phyloP scores from a whole-genome alignment of 169 alveolate species.

The Cryptosporidium meleagridis region DNA sequence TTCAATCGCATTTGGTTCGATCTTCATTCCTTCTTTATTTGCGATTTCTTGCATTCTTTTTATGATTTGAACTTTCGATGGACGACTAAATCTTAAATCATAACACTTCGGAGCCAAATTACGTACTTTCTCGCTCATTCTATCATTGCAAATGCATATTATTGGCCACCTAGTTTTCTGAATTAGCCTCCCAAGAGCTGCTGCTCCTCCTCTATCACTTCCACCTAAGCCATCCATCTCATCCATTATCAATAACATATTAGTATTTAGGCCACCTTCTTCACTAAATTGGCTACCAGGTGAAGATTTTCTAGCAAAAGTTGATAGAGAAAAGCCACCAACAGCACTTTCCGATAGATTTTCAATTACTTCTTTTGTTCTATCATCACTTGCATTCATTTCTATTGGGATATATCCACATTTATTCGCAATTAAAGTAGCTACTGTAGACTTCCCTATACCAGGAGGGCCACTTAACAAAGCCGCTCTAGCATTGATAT shows the following conservation, averaged over 20 bases:
- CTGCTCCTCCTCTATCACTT: conserved; percentile 97
- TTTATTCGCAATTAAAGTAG: conserved; percentile 89
- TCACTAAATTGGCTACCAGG: background rate
- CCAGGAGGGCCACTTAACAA: conserved; percentile 99
- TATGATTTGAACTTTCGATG: conserved; percentile 85
- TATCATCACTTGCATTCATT: conserved; percentile 96
- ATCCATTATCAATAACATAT: conserved; percentile 92
- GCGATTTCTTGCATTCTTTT: conserved; percentile 88
- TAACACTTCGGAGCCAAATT: conserved; percentile 92
- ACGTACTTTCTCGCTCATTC: conserved; percentile 87
- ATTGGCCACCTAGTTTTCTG: conserved; percentile 95
- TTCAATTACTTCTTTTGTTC: conserved; percentile 93
- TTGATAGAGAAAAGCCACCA: conserved; percentile 60
- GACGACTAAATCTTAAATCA: conserved; percentile 92
- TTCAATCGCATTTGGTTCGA: conserved; percentile 88
- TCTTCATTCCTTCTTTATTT: conserved; percentile 87
- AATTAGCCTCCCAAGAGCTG: conserved; percentile 93
- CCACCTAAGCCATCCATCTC: conserved; percentile 99
- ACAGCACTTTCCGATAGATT: conserved; percentile 79
- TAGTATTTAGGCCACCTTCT: conserved; percentile 77
- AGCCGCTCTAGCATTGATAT: conserved; percentile 92
- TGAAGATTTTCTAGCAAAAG: conserved; percentile 31
- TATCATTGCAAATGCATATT: conserved; percentile 96
- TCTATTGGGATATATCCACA: conserved; percentile 92
- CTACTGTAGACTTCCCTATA: conserved; percentile 97